Evolutionary conservation across 306 rosid species (phyloP), one percentile per base, ranked within the genome.

Genomic region (Vigna hirtella): DNA sequence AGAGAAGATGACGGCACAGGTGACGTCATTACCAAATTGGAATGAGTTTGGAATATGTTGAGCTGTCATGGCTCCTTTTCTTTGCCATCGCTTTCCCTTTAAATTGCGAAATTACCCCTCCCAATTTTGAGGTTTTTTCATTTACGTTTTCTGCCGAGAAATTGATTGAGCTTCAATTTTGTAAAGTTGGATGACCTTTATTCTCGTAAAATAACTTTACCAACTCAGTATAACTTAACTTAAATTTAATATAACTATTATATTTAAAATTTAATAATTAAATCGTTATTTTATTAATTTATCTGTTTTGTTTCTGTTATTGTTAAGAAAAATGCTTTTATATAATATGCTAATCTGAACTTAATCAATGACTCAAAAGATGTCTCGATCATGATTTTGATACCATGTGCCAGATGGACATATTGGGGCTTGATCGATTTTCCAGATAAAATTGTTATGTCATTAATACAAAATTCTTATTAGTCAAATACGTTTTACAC

Each of bases 31-130:
- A 3, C 4, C 14, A 13, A 59, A 49, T 30, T 49, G 5, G 11
- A 57, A 18, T 2, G 2, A 16, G 55, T 51, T 38, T 17, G 26
- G 70, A 20, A 22, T 7, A 38, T 63, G 53, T 24, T 15, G 74
- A 62, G 63, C 55, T 45, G 82, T 70, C n/a, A 34, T 26, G 20
- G 4, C 53, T 22, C 30, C 26, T 1, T 22, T 3, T 6, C n/a
- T 38, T 73, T 70, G 86, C 81, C 86, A 59, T 36, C 45, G 2
- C 9, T 16, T 59, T 61, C 38, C 53, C 57, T 8, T 1, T 17
- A 22, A 73, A 83, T 79, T 83, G 15, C 83, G 63, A 50, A 42
- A 18, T 2, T 78, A 51, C 26, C 77, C 74, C 10, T 16, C n/a
- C 28, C 24, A 6, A 65, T 48, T 75, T 66, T 18, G 4, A 62